Conservation (phyloP, 345 rosid species). For the Diplotaxis tenuifolia region DNA sequence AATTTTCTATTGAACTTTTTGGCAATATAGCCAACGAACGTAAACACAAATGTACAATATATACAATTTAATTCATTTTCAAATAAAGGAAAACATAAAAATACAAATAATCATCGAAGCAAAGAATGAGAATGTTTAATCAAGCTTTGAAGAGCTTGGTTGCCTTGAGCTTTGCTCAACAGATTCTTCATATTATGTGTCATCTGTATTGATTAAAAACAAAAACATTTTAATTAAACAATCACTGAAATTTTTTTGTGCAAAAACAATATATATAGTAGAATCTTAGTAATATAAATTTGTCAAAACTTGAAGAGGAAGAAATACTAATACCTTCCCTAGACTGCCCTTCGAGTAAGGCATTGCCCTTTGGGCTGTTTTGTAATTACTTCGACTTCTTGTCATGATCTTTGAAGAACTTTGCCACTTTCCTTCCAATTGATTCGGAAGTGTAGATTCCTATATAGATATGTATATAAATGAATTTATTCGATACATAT, state of each 20-base stretch:
- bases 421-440: conserved; percentile 51
- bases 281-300: background rate
- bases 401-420: conserved; percentile 51
- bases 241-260: no score
- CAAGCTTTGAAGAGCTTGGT: conserved; percentile 47
- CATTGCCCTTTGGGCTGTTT: conserved; percentile 48
- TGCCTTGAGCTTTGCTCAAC: conserved; percentile 56
- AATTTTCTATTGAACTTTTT: background rate
- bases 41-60: background rate
- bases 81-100: no score
- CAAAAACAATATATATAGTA: no score
- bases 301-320: background rate
- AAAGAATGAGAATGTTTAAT: conserved; percentile 65
- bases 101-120: conserved; percentile 43
- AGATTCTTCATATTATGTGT: conserved; percentile 56
- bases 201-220: conserved; percentile 38
- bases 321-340: conserved; percentile 45
- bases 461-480: conserved; percentile 15
- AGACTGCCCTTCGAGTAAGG: conserved; percentile 61
- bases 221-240: background rate
- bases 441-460: conserved; percentile 79
- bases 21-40: background rate
- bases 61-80: no score
- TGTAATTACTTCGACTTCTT: conserved; percentile 58
- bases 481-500: background rate